Base-by-base conservation (phyloP, 73 alveolate species). In the Symbiodinium natans region DNA sequence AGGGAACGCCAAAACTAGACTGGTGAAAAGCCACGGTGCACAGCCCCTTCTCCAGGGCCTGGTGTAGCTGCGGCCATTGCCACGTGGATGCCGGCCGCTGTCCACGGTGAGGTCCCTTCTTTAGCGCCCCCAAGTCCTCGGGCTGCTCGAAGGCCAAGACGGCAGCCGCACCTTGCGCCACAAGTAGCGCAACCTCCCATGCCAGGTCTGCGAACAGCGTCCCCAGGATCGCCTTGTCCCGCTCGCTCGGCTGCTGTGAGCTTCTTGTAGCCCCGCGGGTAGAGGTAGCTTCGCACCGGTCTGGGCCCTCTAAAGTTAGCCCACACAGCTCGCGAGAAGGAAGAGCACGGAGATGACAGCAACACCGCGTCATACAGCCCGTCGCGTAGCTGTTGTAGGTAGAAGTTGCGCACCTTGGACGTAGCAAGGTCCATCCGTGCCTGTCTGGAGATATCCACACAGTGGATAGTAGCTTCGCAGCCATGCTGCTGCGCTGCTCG, bases 291-390 rank as follows among this genome's bases (percentile, higher is more conserved):
- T 8, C 95, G 39, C 42, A 68, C 34, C 9, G 95, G 95, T 1
- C n/a, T 13, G 2, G 95, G 95, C 2, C 95, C 95, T 31, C 36
- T 2, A 9, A 31, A 31, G 75, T 89, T 89, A 0, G 95, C 95
- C 87, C 86, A 89, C 8, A 75, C 1, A 3, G 77, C 95, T n/a
- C 86, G 1, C 2, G 73, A 38, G 33, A 87, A 87, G 1, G 94
- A 17, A 41, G 46, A 19, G 71, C 94, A 89, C 9, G 95, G 95
- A 0, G 95, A 86, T 1, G 87, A 38, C 9, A 29, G 23, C 19
- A 89, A 9, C 2, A 89, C 6, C 1, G 95, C 95, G 21, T 19
- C 29, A 8, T 2, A 41, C 3, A 1, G 4, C 7, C 95, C 95
- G 1, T 33, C 27, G 2, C 17, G 36, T 0, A 89, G 19, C 8